Evolutionary conservation across 73 alveolate species (phyloP), one percentile per base, ranked within the genome.

Genomic region (Blepharisma stoltei): DNA sequence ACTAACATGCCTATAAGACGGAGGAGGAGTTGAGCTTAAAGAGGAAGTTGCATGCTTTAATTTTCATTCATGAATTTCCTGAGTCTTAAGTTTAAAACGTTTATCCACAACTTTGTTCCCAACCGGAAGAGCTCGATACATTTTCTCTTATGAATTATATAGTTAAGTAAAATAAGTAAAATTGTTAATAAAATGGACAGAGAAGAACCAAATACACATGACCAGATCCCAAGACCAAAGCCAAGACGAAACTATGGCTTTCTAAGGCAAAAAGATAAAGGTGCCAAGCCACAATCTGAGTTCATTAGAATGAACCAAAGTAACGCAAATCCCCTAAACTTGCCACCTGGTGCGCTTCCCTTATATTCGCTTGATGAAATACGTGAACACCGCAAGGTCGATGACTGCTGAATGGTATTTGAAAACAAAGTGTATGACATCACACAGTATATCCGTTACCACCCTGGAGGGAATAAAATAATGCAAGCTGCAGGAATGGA

Each of bases 401-500:
- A 78, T 78, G 86, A 78, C 20, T 78, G 86, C 77, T 78, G 86
- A 85, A 70, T 78, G 18, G 70, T 68, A 9, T 20, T 78, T 0
- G 81, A 78, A 6, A 54, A 68, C 69, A 37, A 78, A 67, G 83
- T 78, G 38, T 78, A 78, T 78, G 86, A 78, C 11, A 37, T 78
- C 27, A 78, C 86, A 6, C 25, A 44, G 41, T 67, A 67, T 27
- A 37, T 66, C 9, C 55, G 49, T 9, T 55, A 11, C 4, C 86
- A 78, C 20, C 86, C 86, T 5, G 97, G 94, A 21, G 97, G 97
- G 6, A 86, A 81, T 55, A 47, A 32, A 6, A 87, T 90, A 3
- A 54, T 87, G 81, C 81, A 85, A n/a, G 92, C 90, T 2, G 93
- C 93, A 14, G 97, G 97, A n/a, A 90, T 87, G 60, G 97, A 90